Base-by-base conservation (phyloP, 805 yeast genomes). In the Brettanomyces bruxellensis region DNA sequence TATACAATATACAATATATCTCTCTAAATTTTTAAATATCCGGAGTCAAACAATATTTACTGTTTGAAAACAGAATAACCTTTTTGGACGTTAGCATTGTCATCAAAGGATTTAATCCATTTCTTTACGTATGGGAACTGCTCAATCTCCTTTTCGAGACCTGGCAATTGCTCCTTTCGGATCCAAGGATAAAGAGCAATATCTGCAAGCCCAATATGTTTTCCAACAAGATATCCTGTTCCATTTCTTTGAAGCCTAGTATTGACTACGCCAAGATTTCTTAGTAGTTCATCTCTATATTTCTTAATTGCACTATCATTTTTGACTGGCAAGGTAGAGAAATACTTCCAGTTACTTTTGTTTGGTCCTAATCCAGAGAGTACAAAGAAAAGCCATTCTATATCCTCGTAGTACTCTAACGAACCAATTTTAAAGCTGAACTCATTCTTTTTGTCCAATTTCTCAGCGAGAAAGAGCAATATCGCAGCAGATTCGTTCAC, bases 401-500 rank as follows among this genome's bases (percentile, higher is more conserved):
- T 55, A 57, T 73, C 72, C 51, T 69, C 71, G 61, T 76, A 81
- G 60, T 79, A 81, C 41, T 61, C 54, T 7, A 55, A 58, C 28
- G 78, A 59, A 3, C 67, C 69, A 5, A 55, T 49, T 25, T 60
- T 64, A 50, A 61, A 74, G 25, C 73, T 67, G 53, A 51, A 71
- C 58, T 76, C 74, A 49, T 69, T 59, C 11, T 76, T 77, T 45
- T 62, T 71, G 56, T 82, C 87, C 58, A 75, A 82, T 50, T 72
- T 77, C 51, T 79, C 84, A 45, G 76, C 78, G 35, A 81, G 59
- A 57, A 79, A 82, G 48, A 68, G 63, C 60, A 82, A 59, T 50
- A 81, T 80, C 2, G 86, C 84, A 30, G 75, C 86, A 34, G 81
- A 70, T 62, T 81, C 86, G 52, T 72, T 71, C 24, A 82, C 56